Evolutionary conservation across 2,329 filamentous ascomycete species (phyloP), one percentile per base, ranked within the genome.

Genomic region (Alternaria dauci): DNA sequence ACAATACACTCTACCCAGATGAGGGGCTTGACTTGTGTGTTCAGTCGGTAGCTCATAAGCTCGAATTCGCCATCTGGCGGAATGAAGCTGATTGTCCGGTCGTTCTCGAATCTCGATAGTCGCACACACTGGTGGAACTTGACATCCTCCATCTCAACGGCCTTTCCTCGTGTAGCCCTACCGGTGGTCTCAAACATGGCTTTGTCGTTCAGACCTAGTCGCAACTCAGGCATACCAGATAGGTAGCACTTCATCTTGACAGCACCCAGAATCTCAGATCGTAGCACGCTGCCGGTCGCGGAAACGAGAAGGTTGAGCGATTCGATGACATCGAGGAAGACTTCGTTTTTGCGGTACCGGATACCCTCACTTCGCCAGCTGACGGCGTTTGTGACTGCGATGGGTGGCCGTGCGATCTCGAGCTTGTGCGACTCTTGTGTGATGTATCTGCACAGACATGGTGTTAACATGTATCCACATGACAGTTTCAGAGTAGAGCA

Each of bases 221-320:
- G 90, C 74, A 99, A 81, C 81, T 99, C 95, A 11, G 95, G 95
- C 95, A 99, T 99, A 59, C 95, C 95, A 47, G 93, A 97, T 16
- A 99, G 86, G 77, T 99, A 99, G 82, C 95, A 99, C 82, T 99
- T 99, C 95, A 99, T 97, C 84, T 99, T 99, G 80, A 99, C 90
- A 43, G 95, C 94, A 56, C 95, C 95, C 25, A 99, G 85, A 71
- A 99, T 99, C 82, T 99, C 95, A 8, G 93, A 97, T 25, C 95
- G 91, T 62, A 99, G 84, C 5, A 99, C 95, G 76, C 97, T 98
- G 79, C 95, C 95, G 72, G 93, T 96, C 56, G 94, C 88, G 55
- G 93, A 96, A 20, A 99, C 95, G 20, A 99, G 88, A 36, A 99
- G 88, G 81, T 99, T 99, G 74, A 99, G 88, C 50, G 92, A 96